Evolutionary conservation across 1,139 yeast genomes (phyloP).

Genomic region (Protomyces pachydermus): DNA sequence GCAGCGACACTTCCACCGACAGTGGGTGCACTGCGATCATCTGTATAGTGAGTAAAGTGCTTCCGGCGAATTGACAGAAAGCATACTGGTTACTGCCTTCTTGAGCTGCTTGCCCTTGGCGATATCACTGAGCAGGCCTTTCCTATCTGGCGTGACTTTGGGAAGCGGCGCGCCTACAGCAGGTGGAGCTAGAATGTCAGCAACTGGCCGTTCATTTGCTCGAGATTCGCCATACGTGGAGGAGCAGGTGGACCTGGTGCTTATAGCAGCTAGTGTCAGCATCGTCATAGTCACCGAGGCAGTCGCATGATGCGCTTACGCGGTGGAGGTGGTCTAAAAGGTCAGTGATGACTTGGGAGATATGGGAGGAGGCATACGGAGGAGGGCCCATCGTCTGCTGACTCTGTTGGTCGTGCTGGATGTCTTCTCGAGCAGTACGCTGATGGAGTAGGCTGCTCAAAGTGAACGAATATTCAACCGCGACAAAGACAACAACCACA

Average conservation of each 20-base stretch:
- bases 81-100: constrained; percentile 58
- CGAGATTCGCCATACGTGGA: not conserved
- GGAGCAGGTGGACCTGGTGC: not conserved
- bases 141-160: constrained; percentile 43
- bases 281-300: not conserved
- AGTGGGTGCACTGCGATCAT: constrained; percentile 60
- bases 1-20: constrained; percentile 43
- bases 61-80: no score
- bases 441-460: not conserved
- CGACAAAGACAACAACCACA: not conserved
- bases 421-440: not conserved
- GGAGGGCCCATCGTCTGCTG: not conserved
- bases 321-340: not conserved
- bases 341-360: not conserved
- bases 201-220: not conserved
- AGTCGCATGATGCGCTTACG: not conserved
- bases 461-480: not conserved
- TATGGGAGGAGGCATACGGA: not conserved
- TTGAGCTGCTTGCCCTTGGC: constrained; percentile 71
- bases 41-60: not conserved
- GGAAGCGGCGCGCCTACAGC: constrained; percentile 34
- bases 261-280: not conserved
- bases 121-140: constrained; percentile 81
- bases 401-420: not conserved
- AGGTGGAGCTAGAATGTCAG: not conserved